These are phyloP conservation scores for Pseudonectria buxi DNA, from an alignment of 2,329 filamentous ascomycete species.

Conservation along the genomic window DNA sequence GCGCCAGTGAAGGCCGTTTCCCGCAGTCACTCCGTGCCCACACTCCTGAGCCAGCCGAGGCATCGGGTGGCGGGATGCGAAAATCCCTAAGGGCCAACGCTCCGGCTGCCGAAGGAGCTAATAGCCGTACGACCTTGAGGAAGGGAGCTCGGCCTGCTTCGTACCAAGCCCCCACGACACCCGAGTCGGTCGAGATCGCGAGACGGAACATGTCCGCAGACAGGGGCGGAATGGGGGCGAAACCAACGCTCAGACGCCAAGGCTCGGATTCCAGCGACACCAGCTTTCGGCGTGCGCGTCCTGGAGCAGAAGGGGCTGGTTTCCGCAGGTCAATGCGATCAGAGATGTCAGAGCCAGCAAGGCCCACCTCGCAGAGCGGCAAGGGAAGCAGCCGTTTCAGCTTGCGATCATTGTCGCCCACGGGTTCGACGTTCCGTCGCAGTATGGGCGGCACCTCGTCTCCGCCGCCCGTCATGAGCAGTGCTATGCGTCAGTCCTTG, in stretches of 20 bases:
- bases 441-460: conserved; percentile 30
- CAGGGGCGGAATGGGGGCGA: conserved; percentile 13
- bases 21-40: conserved; percentile 17
- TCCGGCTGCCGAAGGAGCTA: conserved; percentile 4
- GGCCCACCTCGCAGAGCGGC: conserved; percentile 22
- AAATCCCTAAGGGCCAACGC: conserved; percentile 17
- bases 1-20: conserved; percentile 9
- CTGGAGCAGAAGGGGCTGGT: conserved; percentile 42
- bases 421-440: conserved; percentile 46
- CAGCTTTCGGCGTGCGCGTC: conserved; percentile 67
- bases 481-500: conserved; percentile 40
- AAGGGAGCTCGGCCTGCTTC: conserved; percentile 22
- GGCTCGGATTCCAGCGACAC: conserved; percentile 66
- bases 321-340: conserved; percentile 71
- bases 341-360: conserved; percentile 15
- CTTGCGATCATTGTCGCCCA: conserved; percentile 63
- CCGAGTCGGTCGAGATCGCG: conserved; percentile 11
- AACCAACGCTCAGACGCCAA: conserved; percentile 40
- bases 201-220: conserved; percentile 22
- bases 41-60: conserved; percentile 3
- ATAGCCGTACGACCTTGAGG: conserved; percentile 1
- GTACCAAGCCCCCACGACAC: conserved; percentile 19
- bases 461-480: conserved; percentile 28
- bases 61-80: conserved; percentile 13
- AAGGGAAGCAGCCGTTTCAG: conserved; percentile 56